Base-by-base conservation (phyloP, 305 asterid species). In the Solanum chacoense region DNA sequence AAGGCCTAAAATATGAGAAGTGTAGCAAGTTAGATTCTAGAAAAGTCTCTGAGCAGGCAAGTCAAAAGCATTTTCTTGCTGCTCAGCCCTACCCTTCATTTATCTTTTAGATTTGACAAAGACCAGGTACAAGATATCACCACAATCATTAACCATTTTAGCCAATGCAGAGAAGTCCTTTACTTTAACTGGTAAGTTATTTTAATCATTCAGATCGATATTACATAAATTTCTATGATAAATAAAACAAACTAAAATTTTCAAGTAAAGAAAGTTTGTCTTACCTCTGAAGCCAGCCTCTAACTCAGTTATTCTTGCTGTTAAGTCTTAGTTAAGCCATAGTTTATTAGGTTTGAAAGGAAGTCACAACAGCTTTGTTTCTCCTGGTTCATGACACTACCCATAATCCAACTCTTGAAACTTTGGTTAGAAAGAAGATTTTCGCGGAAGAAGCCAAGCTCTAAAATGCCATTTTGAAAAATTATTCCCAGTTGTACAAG, bases 241-340 rank as follows among this genome's bases (percentile, higher is more conserved):
- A 42, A 81, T 42, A 50, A 81, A 81, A 81, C 71, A 28, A 31
- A 42, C 28, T 42, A 40, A 40, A 63, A 37, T 79, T 79, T 80
- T 45, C 85, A 28, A 42, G 69, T 80, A 80, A 80, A 28, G 26
- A 16, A 18, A 28, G 18, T 16, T 42, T 14, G 69, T 28, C 31
- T 42, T 80, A 80, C 67, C 86, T 42, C 38, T 42, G 71, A 40
- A 81, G 86, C 86, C 71, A 81, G 86, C 38, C 86, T 81, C 86
- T 81, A 29, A 42, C 28, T 29, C 86, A 81, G 85, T 81, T 42
- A 42, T 81, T 76, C 38, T 42, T 81, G 71, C 38, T 81, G 71
- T 42, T 81, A 81, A 81, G 71, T 42, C 37, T 81, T 81, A 45
- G 55, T 80, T 40, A 80, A 76, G 20, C n/a, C 37, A 80, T 81